Evolutionary conservation across 2,329 filamentous ascomycete genomes (phyloP).

Genomic region (Colletotrichum siamense): DNA sequence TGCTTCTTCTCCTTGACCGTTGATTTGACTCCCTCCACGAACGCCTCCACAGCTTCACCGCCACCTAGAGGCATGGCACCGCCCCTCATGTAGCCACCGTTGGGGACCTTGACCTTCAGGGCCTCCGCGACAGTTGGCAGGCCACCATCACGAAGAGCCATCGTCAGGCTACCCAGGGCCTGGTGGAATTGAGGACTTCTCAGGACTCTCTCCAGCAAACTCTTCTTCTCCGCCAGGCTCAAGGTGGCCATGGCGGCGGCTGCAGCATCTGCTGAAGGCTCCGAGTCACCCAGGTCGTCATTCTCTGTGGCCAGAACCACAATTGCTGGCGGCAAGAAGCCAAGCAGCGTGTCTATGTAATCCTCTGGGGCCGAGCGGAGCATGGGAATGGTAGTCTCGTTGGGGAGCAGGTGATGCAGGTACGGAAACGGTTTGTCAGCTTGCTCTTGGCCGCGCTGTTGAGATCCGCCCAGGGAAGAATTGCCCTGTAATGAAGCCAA

Average conservation of each 20-base stretch:
- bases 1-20: slow-evolving; percentile 67
- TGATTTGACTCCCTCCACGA: slow-evolving; percentile 87
- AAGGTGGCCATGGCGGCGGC: slow-evolving; percentile 77
- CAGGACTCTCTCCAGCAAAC: slow-evolving; percentile 80
- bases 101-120: slow-evolving; percentile 78
- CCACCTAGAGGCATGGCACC: slow-evolving; percentile 86
- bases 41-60: slow-evolving; percentile 87
- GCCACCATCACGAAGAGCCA: slow-evolving; percentile 88
- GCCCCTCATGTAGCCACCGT: slow-evolving; percentile 81
- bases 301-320: slow-evolving; percentile 75
- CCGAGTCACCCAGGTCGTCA: slow-evolving; percentile 61
- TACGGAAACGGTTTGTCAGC: slow-evolving; percentile 75
- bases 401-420: slow-evolving; percentile 83
- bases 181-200: slow-evolving; percentile 91
- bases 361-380: slow-evolving; percentile 69
- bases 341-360: slow-evolving; percentile 76
- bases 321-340: slow-evolving; percentile 78
- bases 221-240: slow-evolving; percentile 77
- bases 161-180: slow-evolving; percentile 82
- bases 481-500: slow-evolving; percentile 78
- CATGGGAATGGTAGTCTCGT: slow-evolving; percentile 78
- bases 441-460: slow-evolving; percentile 34
- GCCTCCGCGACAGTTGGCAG: slow-evolving; percentile 90
- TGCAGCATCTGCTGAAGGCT: slow-evolving; percentile 72
- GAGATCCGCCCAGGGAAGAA: slow-evolving; percentile 40